These are phyloP conservation scores for Trifolium subterraneum DNA, from an alignment of 306 rosid genomes.

Conservation along the genomic window DNA sequence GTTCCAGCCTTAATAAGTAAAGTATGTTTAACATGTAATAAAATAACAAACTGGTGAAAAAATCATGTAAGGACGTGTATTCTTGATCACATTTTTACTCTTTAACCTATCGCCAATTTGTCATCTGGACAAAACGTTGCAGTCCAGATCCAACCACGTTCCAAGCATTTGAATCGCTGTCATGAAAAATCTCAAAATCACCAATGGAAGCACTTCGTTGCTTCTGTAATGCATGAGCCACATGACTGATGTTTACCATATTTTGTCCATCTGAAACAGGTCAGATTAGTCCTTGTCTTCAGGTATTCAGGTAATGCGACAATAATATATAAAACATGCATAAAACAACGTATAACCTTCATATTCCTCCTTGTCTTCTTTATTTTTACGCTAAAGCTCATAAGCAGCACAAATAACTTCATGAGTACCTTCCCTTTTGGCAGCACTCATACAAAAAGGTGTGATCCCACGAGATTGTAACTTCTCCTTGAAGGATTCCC, in stretches of 20 bases:
- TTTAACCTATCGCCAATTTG: conserved; percentile 84
- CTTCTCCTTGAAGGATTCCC: conserved; percentile 76
- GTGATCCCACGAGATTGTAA: conserved; percentile 72
- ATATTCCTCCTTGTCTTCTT: conserved; percentile 55
- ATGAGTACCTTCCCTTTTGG: conserved; percentile 76
- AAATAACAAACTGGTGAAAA: conserved; percentile 13
- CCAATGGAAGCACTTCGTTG: conserved; percentile 76
- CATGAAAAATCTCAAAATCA: conserved; percentile 82
- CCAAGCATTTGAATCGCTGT: conserved; percentile 66
- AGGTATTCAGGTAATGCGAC: conserved; percentile 5
- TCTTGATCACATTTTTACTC: conserved; percentile 25
- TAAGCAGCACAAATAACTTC: conserved; percentile 77
- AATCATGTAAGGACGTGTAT: background rate
- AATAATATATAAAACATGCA: conserved; percentile 31
- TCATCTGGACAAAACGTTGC: conserved; percentile 96
- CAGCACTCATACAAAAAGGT: conserved; percentile 88
- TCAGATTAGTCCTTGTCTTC: conserved; percentile 45
- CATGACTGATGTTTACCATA: conserved; percentile 61
- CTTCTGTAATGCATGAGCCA: conserved; percentile 72
- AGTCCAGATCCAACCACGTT: conserved; percentile 84
- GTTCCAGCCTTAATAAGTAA: conserved; percentile 5
- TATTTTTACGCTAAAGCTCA: conserved; percentile 62
- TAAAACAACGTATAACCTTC: conserved; percentile 54
- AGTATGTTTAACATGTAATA: conserved; percentile 32
- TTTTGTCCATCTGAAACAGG: conserved; percentile 59